A percentile compares a stretch with the other conserved stretches of the same genome.
phyloP scores from a whole-genome alignment of 2,329 filamentous ascomycete genomes.

The Sarocladium strictum region DNA sequence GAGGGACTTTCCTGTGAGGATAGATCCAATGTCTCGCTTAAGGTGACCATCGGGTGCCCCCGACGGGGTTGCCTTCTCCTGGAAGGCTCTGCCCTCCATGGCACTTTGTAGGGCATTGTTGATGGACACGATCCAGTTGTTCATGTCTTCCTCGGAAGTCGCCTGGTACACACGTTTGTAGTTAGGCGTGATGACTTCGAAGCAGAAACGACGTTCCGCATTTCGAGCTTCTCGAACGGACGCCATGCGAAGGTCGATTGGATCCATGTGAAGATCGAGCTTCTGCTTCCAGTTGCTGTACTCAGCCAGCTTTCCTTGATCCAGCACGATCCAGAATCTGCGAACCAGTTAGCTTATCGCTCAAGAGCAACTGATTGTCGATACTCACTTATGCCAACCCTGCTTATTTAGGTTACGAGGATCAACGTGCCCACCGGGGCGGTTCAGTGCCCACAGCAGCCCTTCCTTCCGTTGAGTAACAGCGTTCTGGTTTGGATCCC shows the following conservation, averaged over 20 bases:
- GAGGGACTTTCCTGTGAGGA: constrained; percentile 85
- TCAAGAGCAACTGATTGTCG: not conserved
- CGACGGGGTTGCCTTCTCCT: constrained; percentile 37
- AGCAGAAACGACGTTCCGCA: constrained; percentile 91
- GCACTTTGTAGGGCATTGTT: constrained; percentile 97
- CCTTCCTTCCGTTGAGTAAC: constrained; percentile 79
- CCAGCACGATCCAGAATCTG: constrained; percentile 97
- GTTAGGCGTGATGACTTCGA: constrained; percentile 95
- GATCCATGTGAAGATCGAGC: constrained; percentile 94
- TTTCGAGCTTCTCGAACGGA: constrained; percentile 94
- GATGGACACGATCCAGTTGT: constrained; percentile 90
- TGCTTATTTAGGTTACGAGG: constrained; percentile 94
- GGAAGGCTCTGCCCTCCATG: constrained; percentile 71
- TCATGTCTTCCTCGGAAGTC: constrained; percentile 97
- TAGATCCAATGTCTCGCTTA: constrained; percentile 83
- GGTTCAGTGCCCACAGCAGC: constrained; percentile 86
- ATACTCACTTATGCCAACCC: constrained; percentile 91
- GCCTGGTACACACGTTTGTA: constrained; percentile 97
- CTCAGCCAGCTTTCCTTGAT: constrained; percentile 92
- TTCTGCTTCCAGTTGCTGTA: constrained; percentile 99
- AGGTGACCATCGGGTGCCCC: constrained; percentile 48
- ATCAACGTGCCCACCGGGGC: constrained; percentile 89
- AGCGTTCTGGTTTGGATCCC: constrained; percentile 50
- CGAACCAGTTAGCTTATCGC: constrained; percentile 14
- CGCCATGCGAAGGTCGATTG: constrained; percentile 93